Evolutionary conservation across 1,284 basidiomycete genomes (phyloP).

Genomic region (Gymnopus androsaceus): DNA sequence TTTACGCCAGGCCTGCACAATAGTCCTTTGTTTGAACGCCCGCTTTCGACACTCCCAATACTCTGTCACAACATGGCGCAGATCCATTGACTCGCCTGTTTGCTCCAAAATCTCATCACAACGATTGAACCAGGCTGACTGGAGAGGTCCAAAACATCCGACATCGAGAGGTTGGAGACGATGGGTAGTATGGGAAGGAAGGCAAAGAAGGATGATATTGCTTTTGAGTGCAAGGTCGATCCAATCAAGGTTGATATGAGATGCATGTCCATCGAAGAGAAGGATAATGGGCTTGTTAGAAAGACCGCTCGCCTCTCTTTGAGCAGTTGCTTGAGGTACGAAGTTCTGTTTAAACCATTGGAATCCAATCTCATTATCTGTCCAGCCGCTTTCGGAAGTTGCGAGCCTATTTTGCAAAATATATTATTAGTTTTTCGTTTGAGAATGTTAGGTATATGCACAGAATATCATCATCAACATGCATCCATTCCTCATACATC

Average conservation of each 20-base stretch:
- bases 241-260: conserved; percentile 32
- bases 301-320: conserved; percentile 16
- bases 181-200: conserved; percentile 42
- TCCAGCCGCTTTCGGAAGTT: conserved; percentile 41
- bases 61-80: conserved; percentile 26
- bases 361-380: conserved; percentile 32
- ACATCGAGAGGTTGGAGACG: conserved; percentile 42
- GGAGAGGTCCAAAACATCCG: conserved; percentile 35
- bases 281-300: conserved; percentile 7
- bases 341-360: conserved; percentile 38
- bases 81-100: conserved; percentile 19
- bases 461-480: conserved; percentile 22
- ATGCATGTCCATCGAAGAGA: conserved; percentile 32
- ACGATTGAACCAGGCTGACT: conserved; percentile 21
- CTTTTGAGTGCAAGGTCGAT: conserved; percentile 26
- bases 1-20: conserved; percentile 27
- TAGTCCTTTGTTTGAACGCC: conserved; percentile 26
- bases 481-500: conserved; percentile 26
- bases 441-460: background rate
- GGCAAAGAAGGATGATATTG: conserved; percentile 33
- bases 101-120: conserved; percentile 20
- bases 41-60: conserved; percentile 24
- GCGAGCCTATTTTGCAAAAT: conserved; percentile 18
- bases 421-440: conserved; percentile 9
- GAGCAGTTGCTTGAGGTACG: conserved; percentile 28